These are phyloP conservation scores for Diaporthe sp. DNA, from an alignment of 2,329 filamentous ascomycete species.

Conservation along the genomic window DNA sequence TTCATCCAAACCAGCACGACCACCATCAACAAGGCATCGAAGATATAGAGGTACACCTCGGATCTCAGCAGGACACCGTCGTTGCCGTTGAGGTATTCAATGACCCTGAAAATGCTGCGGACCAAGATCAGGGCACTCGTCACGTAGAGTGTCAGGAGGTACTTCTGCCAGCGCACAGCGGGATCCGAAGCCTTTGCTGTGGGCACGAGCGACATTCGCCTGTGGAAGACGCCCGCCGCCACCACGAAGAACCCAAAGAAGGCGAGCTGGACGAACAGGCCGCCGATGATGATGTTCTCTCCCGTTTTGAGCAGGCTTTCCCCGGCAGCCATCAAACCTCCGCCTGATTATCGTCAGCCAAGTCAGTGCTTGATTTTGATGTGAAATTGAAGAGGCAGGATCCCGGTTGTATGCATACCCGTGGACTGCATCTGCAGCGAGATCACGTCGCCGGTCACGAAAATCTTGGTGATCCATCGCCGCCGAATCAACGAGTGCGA, in stretches of 20 bases:
- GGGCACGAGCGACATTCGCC: constrained; percentile 53
- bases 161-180: constrained; percentile 42
- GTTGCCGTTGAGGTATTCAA: constrained; percentile 62
- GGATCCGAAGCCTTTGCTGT: constrained; percentile 46
- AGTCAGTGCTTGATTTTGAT: background rate
- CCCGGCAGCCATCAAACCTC: constrained; percentile 55
- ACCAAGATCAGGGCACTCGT: constrained; percentile 59
- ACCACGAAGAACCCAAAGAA: constrained; percentile 66
- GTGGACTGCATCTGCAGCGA: constrained; percentile 61
- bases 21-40: constrained; percentile 54
- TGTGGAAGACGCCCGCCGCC: constrained; percentile 61
- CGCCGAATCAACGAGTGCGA: constrained; percentile 57
- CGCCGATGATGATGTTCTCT: constrained; percentile 60
- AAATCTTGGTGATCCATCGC: constrained; percentile 63
- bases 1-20: background rate
- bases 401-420: constrained; percentile 49
- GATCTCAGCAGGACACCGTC: constrained; percentile 58
- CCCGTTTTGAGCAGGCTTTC: constrained; percentile 50
- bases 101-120: constrained; percentile 61
- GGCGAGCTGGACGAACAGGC: constrained; percentile 63
- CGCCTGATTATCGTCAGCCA: constrained; percentile 49
- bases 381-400: too few species aligned
- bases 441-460: constrained; percentile 63
- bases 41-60: constrained; percentile 62
- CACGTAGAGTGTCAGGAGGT: constrained; percentile 41